A percentile compares a stretch with the other conserved stretches of the same genome.
These are phyloP conservation scores for Pseudomonodictys pantanalensis DNA, from an alignment of 495 filamentous ascomycete genomes.

Conservation along the genomic window DNA sequence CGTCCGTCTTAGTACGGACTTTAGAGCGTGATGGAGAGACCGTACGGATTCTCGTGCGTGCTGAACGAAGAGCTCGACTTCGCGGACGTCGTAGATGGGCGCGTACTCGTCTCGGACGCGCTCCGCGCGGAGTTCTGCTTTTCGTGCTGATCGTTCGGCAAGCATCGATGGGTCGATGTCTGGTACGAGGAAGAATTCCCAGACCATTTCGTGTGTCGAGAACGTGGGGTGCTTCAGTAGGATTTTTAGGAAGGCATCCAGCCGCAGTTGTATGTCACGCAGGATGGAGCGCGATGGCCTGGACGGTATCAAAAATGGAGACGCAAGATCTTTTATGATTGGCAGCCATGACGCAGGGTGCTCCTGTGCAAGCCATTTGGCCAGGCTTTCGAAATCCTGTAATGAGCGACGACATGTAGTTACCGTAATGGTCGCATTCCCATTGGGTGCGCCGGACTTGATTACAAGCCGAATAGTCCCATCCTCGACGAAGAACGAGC, in stretches of 20 bases:
- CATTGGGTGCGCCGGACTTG: conserved; percentile 80
- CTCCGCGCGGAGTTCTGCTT: conserved; percentile 77
- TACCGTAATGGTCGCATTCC: conserved; percentile 71
- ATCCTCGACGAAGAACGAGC: conserved; percentile 98
- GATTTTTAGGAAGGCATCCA: conserved; percentile 82
- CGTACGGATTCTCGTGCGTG: conserved; percentile 86
- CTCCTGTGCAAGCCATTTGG: conserved; percentile 81
- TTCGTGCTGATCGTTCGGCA: conserved; percentile 79
- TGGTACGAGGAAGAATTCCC: conserved; percentile 98
- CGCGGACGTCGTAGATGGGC: conserved; percentile 74
- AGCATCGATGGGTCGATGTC: conserved; percentile 89
- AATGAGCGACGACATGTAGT: conserved; percentile 92
- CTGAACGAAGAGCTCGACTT: conserved; percentile 88
- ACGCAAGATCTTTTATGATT: conserved; percentile 70
- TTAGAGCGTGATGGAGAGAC: conserved; percentile 75
- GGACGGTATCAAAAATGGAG: conserved; percentile 88
- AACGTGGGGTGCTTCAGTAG: conserved; percentile 90
- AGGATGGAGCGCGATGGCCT: conserved; percentile 84
- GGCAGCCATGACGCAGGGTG: conserved; percentile 96
- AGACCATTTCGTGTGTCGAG: conserved; percentile 93
- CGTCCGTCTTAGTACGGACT: conserved; percentile 69
- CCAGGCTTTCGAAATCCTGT: conserved; percentile 86
- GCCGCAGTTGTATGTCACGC: conserved; percentile 79
- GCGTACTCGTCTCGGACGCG: conserved; percentile 82
- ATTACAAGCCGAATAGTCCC: conserved; percentile 87